Conservation (phyloP, 129 eudicot genomes). For the Lactuca sativa region DNA sequence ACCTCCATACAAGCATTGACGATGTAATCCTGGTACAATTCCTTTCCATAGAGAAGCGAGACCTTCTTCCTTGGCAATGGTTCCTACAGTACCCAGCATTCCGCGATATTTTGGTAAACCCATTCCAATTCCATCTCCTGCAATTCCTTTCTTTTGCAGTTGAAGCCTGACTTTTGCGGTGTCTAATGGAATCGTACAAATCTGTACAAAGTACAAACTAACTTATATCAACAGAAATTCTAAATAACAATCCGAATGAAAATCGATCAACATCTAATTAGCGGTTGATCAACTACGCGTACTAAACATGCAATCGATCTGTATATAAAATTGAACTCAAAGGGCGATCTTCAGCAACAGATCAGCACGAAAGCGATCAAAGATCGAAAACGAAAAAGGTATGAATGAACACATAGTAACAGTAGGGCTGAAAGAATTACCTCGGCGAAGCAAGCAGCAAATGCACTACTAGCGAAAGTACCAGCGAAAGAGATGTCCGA, state of each 20-base stretch:
- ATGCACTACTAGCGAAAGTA: conserved; percentile 63
- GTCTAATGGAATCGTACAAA: conserved; percentile 76
- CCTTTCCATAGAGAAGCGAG: conserved; percentile 81
- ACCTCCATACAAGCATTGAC: conserved; percentile 79
- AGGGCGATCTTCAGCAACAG: neutral
- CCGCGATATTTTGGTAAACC: conserved; percentile 72
- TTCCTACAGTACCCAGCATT: conserved; percentile 77
- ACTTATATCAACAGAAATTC: neutral
- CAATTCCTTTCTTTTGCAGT: conserved; percentile 66
- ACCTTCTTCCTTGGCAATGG: conserved; percentile 87
- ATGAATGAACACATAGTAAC: neutral
- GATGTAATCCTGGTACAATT: conserved; percentile 85
- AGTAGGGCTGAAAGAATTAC: conserved; percentile 20
- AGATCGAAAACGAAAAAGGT: neutral
- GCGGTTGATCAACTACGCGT: neutral
- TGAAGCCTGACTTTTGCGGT: conserved; percentile 96
- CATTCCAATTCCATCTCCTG: conserved; percentile 54
- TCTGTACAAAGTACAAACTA: conserved; percentile 25
- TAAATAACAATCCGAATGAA: conserved; percentile 3
- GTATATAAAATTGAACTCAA: neutral
- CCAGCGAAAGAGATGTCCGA: conserved; percentile 61
- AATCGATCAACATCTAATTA: neutral
- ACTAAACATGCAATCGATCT: neutral
- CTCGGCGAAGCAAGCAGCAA: conserved; percentile 83
- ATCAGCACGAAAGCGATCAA: conserved; percentile 6